Evolutionary conservation across 176 grass and related monocot species (phyloP).

Genomic region (Puccinellia tenuiflora): DNA sequence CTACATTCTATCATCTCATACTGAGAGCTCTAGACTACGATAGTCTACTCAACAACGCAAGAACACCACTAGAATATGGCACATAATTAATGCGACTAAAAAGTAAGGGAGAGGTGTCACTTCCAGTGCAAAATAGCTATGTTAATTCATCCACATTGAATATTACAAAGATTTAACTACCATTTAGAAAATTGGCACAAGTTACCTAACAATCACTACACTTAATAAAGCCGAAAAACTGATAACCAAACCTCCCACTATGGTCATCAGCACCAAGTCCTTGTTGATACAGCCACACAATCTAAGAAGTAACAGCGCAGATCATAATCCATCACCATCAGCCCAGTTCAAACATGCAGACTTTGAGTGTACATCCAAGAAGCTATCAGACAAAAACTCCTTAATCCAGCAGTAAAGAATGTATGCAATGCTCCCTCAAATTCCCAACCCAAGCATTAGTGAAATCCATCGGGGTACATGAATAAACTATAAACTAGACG

Average conservation of each 20-base stretch:
- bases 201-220: neutral
- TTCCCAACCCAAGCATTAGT: neutral
- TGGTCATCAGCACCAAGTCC: neutral
- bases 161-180: neutral
- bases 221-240: neutral
- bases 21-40: neutral
- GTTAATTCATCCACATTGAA: neutral
- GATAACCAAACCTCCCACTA: neutral
- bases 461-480: neutral
- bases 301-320: neutral
- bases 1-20: neutral
- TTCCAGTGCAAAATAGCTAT: neutral
- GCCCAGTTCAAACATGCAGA: neutral
- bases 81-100: neutral
- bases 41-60: neutral
- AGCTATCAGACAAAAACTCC: neutral
- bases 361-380: neutral
- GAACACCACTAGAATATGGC: neutral
- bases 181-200: neutral
- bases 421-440: neutral
- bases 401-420: neutral
- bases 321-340: neutral
- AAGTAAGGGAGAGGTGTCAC: neutral
- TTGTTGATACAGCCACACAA: neutral
- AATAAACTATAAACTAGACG: neutral